Evolutionary conservation across 2,329 filamentous ascomycete genomes (phyloP), one percentile per base, ranked within the genome.

Genomic region (Pezicula radicicola): DNA sequence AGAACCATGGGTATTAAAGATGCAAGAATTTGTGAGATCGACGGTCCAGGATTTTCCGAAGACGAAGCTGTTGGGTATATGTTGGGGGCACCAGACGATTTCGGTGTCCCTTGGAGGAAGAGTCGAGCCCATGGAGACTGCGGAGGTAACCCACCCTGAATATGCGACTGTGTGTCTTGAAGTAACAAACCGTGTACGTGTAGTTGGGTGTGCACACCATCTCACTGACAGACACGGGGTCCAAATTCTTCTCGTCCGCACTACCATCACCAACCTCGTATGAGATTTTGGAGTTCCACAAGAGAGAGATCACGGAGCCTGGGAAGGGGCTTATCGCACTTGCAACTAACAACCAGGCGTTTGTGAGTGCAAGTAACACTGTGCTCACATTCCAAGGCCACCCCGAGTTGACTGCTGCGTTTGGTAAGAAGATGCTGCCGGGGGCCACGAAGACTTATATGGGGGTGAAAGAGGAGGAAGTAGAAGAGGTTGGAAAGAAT

Each of bases 11-110:
- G 71, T 76, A 16, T 55, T 72, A 36, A 66, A 70, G 36, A 64
- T 75, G 6, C 67, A 75, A 53, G 59, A 65, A 2, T 76, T 72
- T 53, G 58, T 76, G 15, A 62, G 67, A 19, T 60, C 62, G 5
- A 60, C 71, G 12, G 68, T 63, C 3, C 47, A 50, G 5, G 47
- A 62, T 3, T 53, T 55, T 27, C 68, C 68, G 8, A 50, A 55
- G 33, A 65, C 63, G 44, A 72, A 72, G 57, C 53, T 72, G 5
- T 53, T 68, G 6, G 68, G 69, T 6, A 67, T 72, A n/a, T 71
- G 69, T 57, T 76, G 72, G 73, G 73, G 73, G 12, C 73, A 76
- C 58, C 72, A 76, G 59, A 73, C 70, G 8, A 70, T 74, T 39
- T 61, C 62, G 4, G 58, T 68, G 16, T 57, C 73, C 18, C 72